Base-by-base conservation (phyloP, 345 rosid genomes). In the Lepidium sativum region DNA sequence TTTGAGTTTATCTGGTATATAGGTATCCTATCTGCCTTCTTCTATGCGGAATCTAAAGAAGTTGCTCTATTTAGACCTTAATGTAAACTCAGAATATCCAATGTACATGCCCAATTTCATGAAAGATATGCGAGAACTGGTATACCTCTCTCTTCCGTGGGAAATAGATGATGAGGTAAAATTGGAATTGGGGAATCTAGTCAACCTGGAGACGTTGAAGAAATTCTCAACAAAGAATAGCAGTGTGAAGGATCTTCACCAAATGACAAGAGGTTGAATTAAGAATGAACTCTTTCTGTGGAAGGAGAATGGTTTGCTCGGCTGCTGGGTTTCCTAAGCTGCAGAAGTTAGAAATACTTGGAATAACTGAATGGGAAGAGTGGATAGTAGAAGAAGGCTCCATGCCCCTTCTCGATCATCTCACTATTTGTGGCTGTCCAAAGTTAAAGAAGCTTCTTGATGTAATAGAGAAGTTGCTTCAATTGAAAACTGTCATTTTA, bases 231-330 rank as follows among this genome's bases (percentile, higher is more conserved):
- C 29, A 3, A 20, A 40, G 58, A 16, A 31, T 38, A 49, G 37
- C 27, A 40, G 9, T 16, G 50, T 40, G 14, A 4, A 2, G 12
- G 51, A 65, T 37, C 50, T 65, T 6, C 27, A 37, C 4, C 8
- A 13, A 41, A 27, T 65, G 60, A 41, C 13, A 53, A 4, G 6
- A 25, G 29, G 29, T 25, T 25, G 5, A 1, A 4, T 25, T 25
- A 25, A 0, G 25, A 23, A 23, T 3, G 2, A 23, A 2, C 2
- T 1, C 73, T 0, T 75, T 67, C 6, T 0, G 1, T 6, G 83
- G 80, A 12, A 75, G 12, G 16, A 14, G 47, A 43, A 67, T 82
- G 68, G 1, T 23, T 62, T 70, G 48, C 49, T 70, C 31, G 9
- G 10, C 29, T 1, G 34, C 27, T 44, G 58, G 56, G 12, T 71